Base-by-base conservation (phyloP, 148 eudicot species). In the Spergularia marina region DNA sequence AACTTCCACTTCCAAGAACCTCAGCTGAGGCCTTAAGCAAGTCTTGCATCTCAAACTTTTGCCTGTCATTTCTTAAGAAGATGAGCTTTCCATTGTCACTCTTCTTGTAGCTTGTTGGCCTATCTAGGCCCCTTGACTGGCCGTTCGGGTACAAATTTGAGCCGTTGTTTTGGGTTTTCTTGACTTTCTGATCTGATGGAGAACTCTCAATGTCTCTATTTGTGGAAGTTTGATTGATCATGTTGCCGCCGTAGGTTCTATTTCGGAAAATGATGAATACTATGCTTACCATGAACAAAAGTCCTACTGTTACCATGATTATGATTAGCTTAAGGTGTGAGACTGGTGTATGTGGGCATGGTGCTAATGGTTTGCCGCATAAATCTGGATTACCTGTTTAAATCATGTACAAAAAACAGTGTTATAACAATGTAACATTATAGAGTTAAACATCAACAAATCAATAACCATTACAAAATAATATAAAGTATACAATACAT, bases 21-120 rank as follows among this genome's bases (percentile, higher is more conserved):
- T 91, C 92, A 11, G 98, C 94, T 4, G 98, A 86, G 6, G 97
- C 98, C 82, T 83, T 89, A 1, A 94, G 86, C 49, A 94, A 82
- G 18, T 94, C 94, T 60, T 87, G 86, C 87, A 91, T 72, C 61
- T 86, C 90, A 65, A 91, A 91, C 79, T 72, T 80, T 69, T 86
- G 89, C 58, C 83, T 86, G 18, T 81, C 90, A 17, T 76, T 80
- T 68, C 84, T 87, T 57, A 91, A 80, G 76, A 90, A 87, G 44
- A 78, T 70, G 0, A 90, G 76, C 65, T 87, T 87, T 6, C 89
- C 89, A 52, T 83, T 79, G 20, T 85, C 85, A 25, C 76, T 78
- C 70, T 74, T 82, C 34, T 76, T 82, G 72, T 83, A 83, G 36
- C 83, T 78, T 56, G 84, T 81, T 13, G 81, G 78, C 59, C 82